Conservation (phyloP, 495 filamentous ascomycete genomes). For the Geopyxis carbonaria region DNA sequence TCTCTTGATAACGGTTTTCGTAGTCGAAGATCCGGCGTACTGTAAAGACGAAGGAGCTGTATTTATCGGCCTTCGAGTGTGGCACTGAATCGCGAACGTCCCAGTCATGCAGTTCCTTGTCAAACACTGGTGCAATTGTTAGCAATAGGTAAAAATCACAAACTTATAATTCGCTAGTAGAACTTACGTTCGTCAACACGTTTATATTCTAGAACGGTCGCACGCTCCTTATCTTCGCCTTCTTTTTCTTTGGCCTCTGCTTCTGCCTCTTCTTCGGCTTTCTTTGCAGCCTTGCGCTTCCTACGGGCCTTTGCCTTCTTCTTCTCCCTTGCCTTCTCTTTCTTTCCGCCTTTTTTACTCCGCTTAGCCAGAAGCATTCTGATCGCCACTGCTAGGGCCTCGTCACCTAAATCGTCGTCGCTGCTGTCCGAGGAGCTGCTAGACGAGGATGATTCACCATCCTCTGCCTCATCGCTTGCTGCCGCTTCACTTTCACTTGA, state of each 20-base stretch:
- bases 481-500: slow-evolving; percentile 16
- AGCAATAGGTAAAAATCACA: slow-evolving; percentile 1
- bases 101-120: slow-evolving; percentile 63
- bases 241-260: slow-evolving; percentile 22
- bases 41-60: slow-evolving; percentile 73
- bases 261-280: slow-evolving; percentile 18
- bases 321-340: slow-evolving; percentile 23
- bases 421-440: slow-evolving; percentile 27
- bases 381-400: slow-evolving; percentile 22
- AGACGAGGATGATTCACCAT: slow-evolving; percentile 18
- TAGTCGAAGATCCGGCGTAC: slow-evolving; percentile 73
- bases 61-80: slow-evolving; percentile 52
- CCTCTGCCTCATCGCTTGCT: slow-evolving; percentile 17
- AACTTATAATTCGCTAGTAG: not conserved
- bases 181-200: slow-evolving; percentile 58
- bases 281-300: slow-evolving; percentile 26
- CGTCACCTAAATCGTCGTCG: slow-evolving; percentile 27
- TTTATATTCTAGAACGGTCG: slow-evolving; percentile 65
- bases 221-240: too few relatives aligned
- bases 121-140: slow-evolving; percentile 39
- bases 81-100: slow-evolving; percentile 67
- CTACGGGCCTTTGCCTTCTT: slow-evolving; percentile 32
- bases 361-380: slow-evolving; percentile 16
- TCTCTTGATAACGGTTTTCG: slow-evolving; percentile 70
- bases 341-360: slow-evolving; percentile 21